Conservation (phyloP, 495 filamentous ascomycete species). For the Clavariopsis aquatica region DNA sequence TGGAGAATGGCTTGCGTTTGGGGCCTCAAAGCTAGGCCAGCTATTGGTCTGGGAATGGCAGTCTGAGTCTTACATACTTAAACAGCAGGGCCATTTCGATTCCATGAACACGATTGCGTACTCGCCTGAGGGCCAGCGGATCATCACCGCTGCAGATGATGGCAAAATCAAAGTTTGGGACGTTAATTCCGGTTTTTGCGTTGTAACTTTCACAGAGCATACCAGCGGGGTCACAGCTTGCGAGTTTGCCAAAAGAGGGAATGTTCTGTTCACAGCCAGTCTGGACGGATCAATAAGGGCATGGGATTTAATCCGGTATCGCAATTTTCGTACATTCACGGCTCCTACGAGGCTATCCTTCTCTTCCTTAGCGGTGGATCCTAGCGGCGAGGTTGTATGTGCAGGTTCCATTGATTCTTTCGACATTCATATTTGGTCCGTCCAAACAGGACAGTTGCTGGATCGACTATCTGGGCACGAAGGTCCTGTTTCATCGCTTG, state of each 20-base stretch:
- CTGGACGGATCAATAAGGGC: conserved; percentile 91
- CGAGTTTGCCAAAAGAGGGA: conserved; percentile 90
- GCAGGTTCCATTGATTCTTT: conserved; percentile 94
- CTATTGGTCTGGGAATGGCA: conserved; percentile 99
- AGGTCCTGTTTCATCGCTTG: conserved; percentile 81
- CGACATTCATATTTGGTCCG: conserved; percentile 96
- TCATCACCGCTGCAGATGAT: conserved; percentile 92
- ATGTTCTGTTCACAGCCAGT: conserved; percentile 90
- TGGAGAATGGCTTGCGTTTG: conserved; percentile 97
- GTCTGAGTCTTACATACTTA: conserved; percentile 98
- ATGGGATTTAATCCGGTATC: conserved; percentile 94
- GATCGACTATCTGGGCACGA: conserved; percentile 91
- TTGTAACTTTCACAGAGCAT: conserved; percentile 97
- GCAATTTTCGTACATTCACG: conserved; percentile 96
- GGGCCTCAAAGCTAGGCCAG: conserved; percentile 92
- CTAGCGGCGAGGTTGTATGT: conserved; percentile 91
- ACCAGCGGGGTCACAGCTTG: conserved; percentile 93
- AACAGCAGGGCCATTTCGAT: conserved; percentile 96
- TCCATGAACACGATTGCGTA: conserved; percentile 93
- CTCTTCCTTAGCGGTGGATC: conserved; percentile 91
- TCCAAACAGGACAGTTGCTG: conserved; percentile 93
- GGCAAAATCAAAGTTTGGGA: conserved; percentile 99
- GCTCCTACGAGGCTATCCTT: conserved; percentile 89
- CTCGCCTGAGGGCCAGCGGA: conserved; percentile 87
- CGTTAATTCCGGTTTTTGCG: conserved; percentile 91